Percentiles rank a stretch among this genome's conserved stretches.
These are phyloP conservation scores for Cerrena zonata DNA, from an alignment of 1,284 basidiomycete genomes.

Conservation along the genomic window DNA sequence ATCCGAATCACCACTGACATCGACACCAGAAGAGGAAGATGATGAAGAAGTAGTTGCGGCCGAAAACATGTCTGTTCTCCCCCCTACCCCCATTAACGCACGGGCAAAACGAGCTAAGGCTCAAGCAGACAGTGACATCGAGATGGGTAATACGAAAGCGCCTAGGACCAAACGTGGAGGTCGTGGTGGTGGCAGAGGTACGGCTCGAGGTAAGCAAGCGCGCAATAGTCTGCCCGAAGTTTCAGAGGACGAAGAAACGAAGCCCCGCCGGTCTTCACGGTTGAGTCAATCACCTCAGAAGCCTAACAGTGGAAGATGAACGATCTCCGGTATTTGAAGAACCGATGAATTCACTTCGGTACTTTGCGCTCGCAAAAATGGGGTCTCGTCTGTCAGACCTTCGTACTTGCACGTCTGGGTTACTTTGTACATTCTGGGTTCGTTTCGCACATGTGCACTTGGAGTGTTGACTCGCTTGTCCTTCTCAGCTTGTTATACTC, in stretches of 20 bases:
- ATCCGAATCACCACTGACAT: slow-evolving; percentile 19
- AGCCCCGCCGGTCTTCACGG: neutral
- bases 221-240: neutral
- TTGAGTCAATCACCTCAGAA: slow-evolving; percentile 1
- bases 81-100: neutral
- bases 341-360: no score
- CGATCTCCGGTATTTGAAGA: no score
- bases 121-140: neutral
- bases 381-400: neutral
- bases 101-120: slow-evolving; percentile 4
- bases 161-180: neutral
- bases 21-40: slow-evolving; percentile 18
- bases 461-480: neutral
- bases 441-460: neutral
- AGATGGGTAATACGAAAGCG: neutral
- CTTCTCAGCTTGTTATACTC: neutral
- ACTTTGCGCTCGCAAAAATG: neutral
- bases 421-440: neutral
- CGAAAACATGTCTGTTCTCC: neutral
- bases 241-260: neutral
- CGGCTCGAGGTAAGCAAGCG: slow-evolving; percentile 5
- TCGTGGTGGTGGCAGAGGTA: neutral
- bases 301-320: no score
- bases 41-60: slow-evolving; percentile 1
- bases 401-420: neutral